Conservation (phyloP, 805 yeast species). For the Candida stauntonica region DNA sequence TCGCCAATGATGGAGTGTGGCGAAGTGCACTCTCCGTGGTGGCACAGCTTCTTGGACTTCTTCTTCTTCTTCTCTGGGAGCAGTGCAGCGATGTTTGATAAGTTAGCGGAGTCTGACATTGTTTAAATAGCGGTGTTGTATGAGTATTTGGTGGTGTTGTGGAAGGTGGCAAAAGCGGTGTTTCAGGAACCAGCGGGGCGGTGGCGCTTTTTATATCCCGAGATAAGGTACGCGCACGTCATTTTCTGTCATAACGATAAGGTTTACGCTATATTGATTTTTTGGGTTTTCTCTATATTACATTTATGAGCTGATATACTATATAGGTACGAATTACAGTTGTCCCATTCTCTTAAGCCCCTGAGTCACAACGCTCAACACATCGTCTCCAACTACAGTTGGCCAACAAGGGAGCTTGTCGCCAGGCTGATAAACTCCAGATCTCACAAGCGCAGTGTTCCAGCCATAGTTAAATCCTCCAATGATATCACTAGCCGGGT, state of each 20-base stretch:
- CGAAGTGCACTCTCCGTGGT: conserved; percentile 22
- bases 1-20: conserved; percentile 51
- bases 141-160: background rate
- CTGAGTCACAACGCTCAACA: conserved; percentile 43
- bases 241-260: no score
- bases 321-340: conserved; percentile 4
- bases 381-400: conserved; percentile 46
- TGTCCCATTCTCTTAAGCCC: conserved; percentile 21
- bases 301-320: background rate
- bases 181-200: background rate
- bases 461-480: conserved; percentile 90
- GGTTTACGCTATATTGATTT: no score
- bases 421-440: conserved; percentile 78
- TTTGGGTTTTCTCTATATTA: background rate
- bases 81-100: conserved; percentile 3
- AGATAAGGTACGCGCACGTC: no score
- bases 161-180: conserved; percentile 4
- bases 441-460: conserved; percentile 77
- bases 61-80: conserved; percentile 22
- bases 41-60: conserved; percentile 29
- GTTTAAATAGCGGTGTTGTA: background rate
- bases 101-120: background rate
- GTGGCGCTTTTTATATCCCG: background rate
- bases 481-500: conserved; percentile 86
- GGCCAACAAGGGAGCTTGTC: conserved; percentile 44